Base-by-base conservation (phyloP, 345 rosid species). In the Populus pruinosa region DNA sequence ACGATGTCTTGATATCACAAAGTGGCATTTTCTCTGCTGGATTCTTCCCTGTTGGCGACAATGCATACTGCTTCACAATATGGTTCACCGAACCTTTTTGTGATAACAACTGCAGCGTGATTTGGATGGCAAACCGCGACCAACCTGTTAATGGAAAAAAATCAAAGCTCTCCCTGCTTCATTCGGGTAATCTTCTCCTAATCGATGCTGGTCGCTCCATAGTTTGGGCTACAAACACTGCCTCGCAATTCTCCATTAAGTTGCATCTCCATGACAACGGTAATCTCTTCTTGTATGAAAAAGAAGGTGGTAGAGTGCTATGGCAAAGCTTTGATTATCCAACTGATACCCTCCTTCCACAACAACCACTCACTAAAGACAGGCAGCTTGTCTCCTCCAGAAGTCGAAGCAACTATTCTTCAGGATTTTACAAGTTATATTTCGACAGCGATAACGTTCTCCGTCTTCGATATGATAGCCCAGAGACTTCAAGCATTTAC, bases 71-170 rank as follows among this genome's bases (percentile, higher is more conserved):
- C 68, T 73, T 73, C 4, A 38, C 69, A 1, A 39, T 73, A 41
- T 73, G 76, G 76, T 73, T 61, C 27, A 73, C n/a, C 7, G n/a
- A 39, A 18, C 55, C 69, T 27, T 73, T 25, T 14, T 62, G 69
- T 39, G 14, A 38, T 29, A 71, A 8, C 1, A 71, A 72, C 72
- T 36, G 25, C 68, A 68, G 83, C 33, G 38, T 75, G 8, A 83
- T 82, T n/a, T 86, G 88, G 87, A 78, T 82, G 80, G 87, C 85
- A 1, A 82, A 83, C 78, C 78, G 85, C 0, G 78, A 84, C 66
- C 7, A 33, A 23, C 85, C 87, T 0, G 87, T 84, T 3, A 80
- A 78, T 20, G 89, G 85, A 12, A 82, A 50, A 53, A 11, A 23
- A 41, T 83, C 89, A 6, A 82, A 69, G 75, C 75, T 83, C 4